Evolutionary conservation across 805 yeast species (phyloP), one percentile per base, ranked within the genome.

Genomic region (Allodekkera sacchari): DNA sequence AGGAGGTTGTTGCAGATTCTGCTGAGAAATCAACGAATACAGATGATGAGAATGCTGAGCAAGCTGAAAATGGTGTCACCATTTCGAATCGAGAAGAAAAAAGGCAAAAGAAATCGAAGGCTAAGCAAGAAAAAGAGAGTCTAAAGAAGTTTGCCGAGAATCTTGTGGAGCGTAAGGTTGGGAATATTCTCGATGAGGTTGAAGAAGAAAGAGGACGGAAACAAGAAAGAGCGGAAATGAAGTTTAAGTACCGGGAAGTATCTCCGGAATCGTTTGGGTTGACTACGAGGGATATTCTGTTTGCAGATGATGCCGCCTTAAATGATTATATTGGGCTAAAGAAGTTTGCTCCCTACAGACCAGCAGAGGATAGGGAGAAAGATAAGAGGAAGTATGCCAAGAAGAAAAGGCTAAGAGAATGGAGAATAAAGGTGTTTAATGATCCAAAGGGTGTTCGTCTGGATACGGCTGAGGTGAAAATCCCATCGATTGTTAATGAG

Each of bases 201-300:
- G 81, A 75, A 41, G 69, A 68, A 38, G 79, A 66, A 35, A 74
- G 75, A 43, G 73, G 83, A 31, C 77, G 87, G 38, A 63, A 74
- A 1, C 60, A 62, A 18, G 56, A 63, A 7, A 66, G 55, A 5
- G 65, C 63, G 3, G 68, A 68, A 11, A 46, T 74, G 24, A 69
- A 64, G 33, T 89, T 92, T 68, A 77, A 76, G 46, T 92, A 92
- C 53, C 73, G 96, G 47, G 95, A 87, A 46, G 97, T 92, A 4
- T 87, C 95, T 1, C 96, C 98, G 7, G 97, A 92, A 48, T 63
- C 87, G 7, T 92, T 73, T 59, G 97, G 97, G 9, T 66, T 92
- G 30, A 67, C 83, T 0, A 71, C 92, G 0, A 68, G 92, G 40
- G 98, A 92, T 47, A 92, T 92, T 29, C 64, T 92, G 33, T 61